Conservation (phyloP, 371 early-diverging fungal genomes). For the Mucor piriformis region DNA sequence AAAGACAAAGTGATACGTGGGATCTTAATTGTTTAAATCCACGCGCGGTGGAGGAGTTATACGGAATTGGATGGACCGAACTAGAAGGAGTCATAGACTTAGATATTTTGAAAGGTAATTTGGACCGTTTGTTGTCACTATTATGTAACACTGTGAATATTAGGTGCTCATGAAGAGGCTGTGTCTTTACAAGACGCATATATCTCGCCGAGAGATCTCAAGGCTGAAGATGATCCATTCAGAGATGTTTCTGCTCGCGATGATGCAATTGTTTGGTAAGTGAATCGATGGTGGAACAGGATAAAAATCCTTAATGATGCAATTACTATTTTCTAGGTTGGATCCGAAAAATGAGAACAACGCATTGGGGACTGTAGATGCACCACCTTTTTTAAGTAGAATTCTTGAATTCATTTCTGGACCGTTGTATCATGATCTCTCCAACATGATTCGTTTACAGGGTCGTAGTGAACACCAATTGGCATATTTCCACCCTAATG, state of each 20-base stretch:
- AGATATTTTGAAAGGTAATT: constrained; percentile 36
- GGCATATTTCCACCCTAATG: constrained; percentile 61
- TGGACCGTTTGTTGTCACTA: background rate
- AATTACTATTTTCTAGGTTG: no score
- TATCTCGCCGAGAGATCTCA: constrained; percentile 24
- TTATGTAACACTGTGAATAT: background rate
- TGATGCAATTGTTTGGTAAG: constrained; percentile 61
- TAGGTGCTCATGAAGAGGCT: constrained; percentile 43
- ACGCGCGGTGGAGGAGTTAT: constrained; percentile 51
- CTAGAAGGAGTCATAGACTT: constrained; percentile 54
- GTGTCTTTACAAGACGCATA: constrained; percentile 31
- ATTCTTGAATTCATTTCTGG: constrained; percentile 40
- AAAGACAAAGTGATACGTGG: constrained; percentile 25
- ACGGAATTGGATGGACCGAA: constrained; percentile 56
- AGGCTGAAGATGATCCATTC: constrained; percentile 53
- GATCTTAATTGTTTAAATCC: constrained; percentile 29
- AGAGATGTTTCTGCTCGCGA: constrained; percentile 63
- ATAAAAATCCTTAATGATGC: no score
- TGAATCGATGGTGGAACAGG: background rate
- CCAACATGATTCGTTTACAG: constrained; percentile 50
- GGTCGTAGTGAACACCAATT: constrained; percentile 65
- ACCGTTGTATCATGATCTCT: constrained; percentile 52
- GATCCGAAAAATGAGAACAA: constrained; percentile 19
- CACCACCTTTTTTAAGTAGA: constrained; percentile 31
- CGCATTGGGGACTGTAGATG: background rate